Base-by-base conservation (phyloP, 352 stramenopile species). In the Globisporangium canariense region DNA sequence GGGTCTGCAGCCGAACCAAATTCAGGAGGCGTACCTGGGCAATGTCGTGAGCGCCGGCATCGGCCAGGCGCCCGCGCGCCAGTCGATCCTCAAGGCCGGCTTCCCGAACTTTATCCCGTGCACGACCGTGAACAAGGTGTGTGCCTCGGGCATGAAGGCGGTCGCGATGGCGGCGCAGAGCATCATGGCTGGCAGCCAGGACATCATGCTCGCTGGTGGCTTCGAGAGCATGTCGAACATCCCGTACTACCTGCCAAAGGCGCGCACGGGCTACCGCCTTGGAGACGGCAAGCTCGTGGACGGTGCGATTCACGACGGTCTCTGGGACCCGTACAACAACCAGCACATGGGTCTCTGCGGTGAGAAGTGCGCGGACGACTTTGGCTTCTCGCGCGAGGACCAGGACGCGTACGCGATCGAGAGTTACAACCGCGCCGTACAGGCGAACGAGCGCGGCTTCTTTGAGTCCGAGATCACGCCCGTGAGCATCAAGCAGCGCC, bases 71-170 rank as follows among this genome's bases (percentile, higher is more conserved):
- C 98, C 97, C 0, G 91, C 95, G 51, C 85, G 96, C 30, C 98
- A 99, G 76, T 96, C 97, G 13, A 78, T 92, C 28, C 75, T 97
- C 40, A 95, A 94, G 69, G 91, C 86, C 11, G 96, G 96, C 5
- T 88, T 99, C 66, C 86, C 89, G 2, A 78, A 95, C 62, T 90
- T 77, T 20, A 97, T 97, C 41, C 89, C 97, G 40, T 99, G 95
- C 78, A 99, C 96, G 47, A 99, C 97, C 0, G 78, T 99, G 10
- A 99, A 99, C 83, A 99, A 99, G 73, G 97, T 99, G 28, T 99
- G 98, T 74, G 97, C 94, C 3, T 97, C 82, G 2, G 94, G 93
- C 36, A 97, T 98, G 91, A 98, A 98, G 74, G 60, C 86, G 43
- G 46, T 94, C 62, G 82, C 84, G 4, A 78, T 98, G 62, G 86